A percentile compares a stretch with the other conserved stretches of the same genome.
These are phyloP conservation scores for Trametes elegans DNA, from an alignment of 768 basidiomycete species.

Conservation along the genomic window DNA sequence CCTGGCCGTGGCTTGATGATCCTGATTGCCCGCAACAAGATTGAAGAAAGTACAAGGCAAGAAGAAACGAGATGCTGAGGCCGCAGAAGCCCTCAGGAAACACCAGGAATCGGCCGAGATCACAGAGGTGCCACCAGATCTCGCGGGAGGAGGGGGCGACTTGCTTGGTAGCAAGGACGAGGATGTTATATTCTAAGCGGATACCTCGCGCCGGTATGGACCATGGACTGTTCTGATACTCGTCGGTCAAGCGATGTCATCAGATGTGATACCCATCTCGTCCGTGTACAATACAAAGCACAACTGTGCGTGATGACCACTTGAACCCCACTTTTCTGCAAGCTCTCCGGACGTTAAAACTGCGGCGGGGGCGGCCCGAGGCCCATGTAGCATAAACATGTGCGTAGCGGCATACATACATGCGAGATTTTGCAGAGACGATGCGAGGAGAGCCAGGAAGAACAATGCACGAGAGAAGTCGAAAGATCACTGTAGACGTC, in stretches of 20 bases:
- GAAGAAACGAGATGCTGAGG: conserved; percentile 78
- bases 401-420: conserved; percentile 62
- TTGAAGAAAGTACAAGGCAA: conserved; percentile 97
- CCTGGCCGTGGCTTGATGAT: not conserved
- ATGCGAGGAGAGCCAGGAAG: conserved; percentile 29
- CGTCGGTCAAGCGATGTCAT: not conserved
- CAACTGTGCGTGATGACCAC: conserved; percentile 3
- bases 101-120: conserved; percentile 17
- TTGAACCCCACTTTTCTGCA: conserved; percentile 2
- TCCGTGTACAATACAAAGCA: conserved; percentile 19
- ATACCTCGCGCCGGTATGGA: not conserved
- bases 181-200: conserved; percentile 84
- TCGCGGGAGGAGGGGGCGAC: conserved; percentile 45
- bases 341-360: not conserved
- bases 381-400: conserved; percentile 56
- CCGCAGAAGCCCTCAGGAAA: conserved; percentile 27
- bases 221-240: too few relatives aligned
- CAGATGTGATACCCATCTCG: conserved; percentile 19
- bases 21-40: conserved; percentile 37
- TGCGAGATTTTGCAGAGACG: conserved; percentile 50
- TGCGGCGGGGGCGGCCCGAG: conserved; percentile 15
- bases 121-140: conserved; percentile 27
- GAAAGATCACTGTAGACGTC: conserved; percentile 37
- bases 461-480: conserved; percentile 25
- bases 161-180: conserved; percentile 85